phyloP scores from a whole-genome alignment of 768 basidiomycete species.

The Termitomyces sp. region DNA sequence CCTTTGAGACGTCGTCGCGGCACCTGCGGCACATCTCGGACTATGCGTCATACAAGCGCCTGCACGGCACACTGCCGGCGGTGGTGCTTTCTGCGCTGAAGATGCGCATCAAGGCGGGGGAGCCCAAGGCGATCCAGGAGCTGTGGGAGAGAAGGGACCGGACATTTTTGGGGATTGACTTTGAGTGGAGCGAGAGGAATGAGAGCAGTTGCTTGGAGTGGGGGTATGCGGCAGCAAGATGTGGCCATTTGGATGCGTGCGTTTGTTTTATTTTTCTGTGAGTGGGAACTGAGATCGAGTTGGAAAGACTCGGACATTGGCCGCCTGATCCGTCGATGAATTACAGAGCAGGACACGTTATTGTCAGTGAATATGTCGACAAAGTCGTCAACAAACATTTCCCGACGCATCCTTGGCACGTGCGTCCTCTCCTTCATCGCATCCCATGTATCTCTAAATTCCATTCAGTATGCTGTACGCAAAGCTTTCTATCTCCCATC shows the following conservation, averaged over 20 bases:
- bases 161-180: slow-evolving; percentile 70
- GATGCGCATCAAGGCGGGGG: slow-evolving; percentile 57
- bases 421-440: slow-evolving; percentile 25
- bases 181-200: slow-evolving; percentile 73
- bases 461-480: slow-evolving; percentile 59
- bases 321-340: slow-evolving; percentile 72
- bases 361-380: slow-evolving; percentile 65
- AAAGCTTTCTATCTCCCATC: neutral
- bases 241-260: slow-evolving; percentile 64
- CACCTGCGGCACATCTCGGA: slow-evolving; percentile 69
- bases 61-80: slow-evolving; percentile 67
- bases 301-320: slow-evolving; percentile 58
- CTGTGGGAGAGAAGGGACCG: slow-evolving; percentile 69
- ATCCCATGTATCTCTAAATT: neutral
- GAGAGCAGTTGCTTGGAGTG: slow-evolving; percentile 66
- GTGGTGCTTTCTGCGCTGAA: slow-evolving; percentile 62
- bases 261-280: neutral
- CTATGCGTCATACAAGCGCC: slow-evolving; percentile 59
- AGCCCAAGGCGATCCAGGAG: slow-evolving; percentile 55
- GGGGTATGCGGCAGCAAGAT: slow-evolving; percentile 78
- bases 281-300: neutral
- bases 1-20: slow-evolving; percentile 65
- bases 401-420: slow-evolving; percentile 71
- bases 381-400: slow-evolving; percentile 55
- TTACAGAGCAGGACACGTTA: slow-evolving; percentile 72